Base-by-base conservation (phyloP, 176 grass and related monocot species). In the Calamus simplicifolius region DNA sequence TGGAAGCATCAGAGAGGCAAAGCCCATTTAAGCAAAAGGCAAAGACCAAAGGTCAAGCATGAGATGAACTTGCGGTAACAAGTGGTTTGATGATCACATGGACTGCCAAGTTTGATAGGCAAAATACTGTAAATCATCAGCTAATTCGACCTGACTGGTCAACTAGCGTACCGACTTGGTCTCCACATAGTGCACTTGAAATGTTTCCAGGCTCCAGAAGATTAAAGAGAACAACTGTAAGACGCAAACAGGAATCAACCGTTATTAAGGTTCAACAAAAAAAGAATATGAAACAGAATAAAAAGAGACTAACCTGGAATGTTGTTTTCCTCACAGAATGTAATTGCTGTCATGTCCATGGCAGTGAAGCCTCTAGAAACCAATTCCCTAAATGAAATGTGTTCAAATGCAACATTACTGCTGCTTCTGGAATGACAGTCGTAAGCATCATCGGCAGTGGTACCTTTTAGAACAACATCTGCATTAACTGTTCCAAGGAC, bases 161-260 rank as follows among this genome's bases (percentile, higher is more conserved):
- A 73, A 92, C 81, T 69, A 98, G 78, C 1, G 76, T 98, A 54
- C 87, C 93, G 48, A 98, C 79, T 81, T 83, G 78, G 30, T 98
- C 84, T 51, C 93, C 93, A 68, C 81, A 81, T 64, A 98, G 72
- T 15, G 81, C 93, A 76, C 70, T 88, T 12, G 87, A 88, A 53
- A 98, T 88, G 79, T 88, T 92, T 63, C 84, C 73, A 57, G 87
- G 69, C 48, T 98, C 88, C 68, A 83, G 63, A 50, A 98, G 75
- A 81, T 88, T 85, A 88, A 98, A 92, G 48, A 98, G 79, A 58
- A 98, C 76, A 79, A 98, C 93, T 98, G 84, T 78, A 83, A 52
- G 59, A 13, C 35, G 12, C 8, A 38, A 38, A 13, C 8, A 43
- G 1, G 35, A 43, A 7, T 10, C 8, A 7, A 43, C 8, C 12